phyloP scores from a whole-genome alignment of 1,284 basidiomycete species.

The Pisolithus thermaeus region DNA sequence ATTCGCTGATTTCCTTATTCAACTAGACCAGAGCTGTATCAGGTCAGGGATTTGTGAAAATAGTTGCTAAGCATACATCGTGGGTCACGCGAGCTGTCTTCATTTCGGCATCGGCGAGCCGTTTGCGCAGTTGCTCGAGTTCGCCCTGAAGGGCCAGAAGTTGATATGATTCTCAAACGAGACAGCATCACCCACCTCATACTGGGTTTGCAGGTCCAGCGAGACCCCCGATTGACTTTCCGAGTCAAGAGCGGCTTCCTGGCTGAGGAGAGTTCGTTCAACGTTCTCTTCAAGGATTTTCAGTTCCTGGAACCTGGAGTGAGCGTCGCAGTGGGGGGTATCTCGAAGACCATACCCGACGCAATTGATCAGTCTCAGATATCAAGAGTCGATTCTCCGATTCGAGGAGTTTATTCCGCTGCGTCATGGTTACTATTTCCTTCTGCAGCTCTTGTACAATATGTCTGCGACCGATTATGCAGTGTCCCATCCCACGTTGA shows the following conservation, averaged over 20 bases:
- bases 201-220: conserved; percentile 40
- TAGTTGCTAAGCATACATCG: conserved; percentile 44
- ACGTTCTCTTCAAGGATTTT: conserved; percentile 70
- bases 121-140: conserved; percentile 65
- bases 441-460: conserved; percentile 85
- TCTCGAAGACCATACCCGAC: conserved; percentile 42
- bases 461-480: conserved; percentile 43
- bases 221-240: conserved; percentile 21
- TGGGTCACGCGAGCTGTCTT: conserved; percentile 66
- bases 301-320: conserved; percentile 47
- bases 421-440: conserved; percentile 63
- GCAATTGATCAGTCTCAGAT: conserved; percentile 74
- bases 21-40: conserved; percentile 42
- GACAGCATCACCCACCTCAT: conserved; percentile 42
- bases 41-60: conserved; percentile 5
- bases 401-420: conserved; percentile 67
- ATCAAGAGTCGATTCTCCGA: conserved; percentile 70
- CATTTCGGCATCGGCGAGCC: conserved; percentile 62
- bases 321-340: conserved; percentile 3
- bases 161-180: background rate
- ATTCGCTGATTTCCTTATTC: conserved; percentile 85
- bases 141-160: conserved; percentile 41
- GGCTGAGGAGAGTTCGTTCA: conserved; percentile 53
- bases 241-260: conserved; percentile 41
- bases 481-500: conserved; percentile 3